Conservation (phyloP, 2,329 filamentous ascomycete species). For the Penicillium nordicum region DNA sequence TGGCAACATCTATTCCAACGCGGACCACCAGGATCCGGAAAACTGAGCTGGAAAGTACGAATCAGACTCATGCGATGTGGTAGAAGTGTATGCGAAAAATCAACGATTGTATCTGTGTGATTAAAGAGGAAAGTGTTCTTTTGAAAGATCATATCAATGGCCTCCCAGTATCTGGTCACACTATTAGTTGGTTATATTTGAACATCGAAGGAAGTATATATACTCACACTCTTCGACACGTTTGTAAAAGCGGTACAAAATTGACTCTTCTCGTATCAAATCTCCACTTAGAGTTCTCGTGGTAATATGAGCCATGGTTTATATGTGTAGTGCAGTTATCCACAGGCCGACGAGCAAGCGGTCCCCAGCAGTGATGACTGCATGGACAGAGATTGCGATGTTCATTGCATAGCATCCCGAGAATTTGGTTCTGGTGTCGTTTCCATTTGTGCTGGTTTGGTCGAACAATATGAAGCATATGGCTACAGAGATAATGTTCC, state of each 20-base stretch:
- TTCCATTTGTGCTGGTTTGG: neutral
- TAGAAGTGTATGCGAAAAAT: neutral
- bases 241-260: neutral
- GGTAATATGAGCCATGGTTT: neutral
- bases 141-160: neutral
- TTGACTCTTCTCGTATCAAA: neutral
- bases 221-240: neutral
- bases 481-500: neutral
- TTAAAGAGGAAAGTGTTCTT: constrained; percentile 2
- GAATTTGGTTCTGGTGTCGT: neutral
- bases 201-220: too few species aligned
- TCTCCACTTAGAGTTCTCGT: neutral
- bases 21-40: neutral
- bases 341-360: neutral
- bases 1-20: neutral
- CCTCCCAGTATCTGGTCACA: neutral
- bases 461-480: neutral
- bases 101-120: neutral
- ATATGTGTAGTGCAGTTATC: neutral
- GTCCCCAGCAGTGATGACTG: constrained; percentile 3
- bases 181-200: neutral
- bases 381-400: neutral
- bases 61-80: neutral
- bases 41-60: neutral
- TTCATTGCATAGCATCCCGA: neutral